phyloP scores from a whole-genome alignment of 75 land plant genomes.

The Larix kaempferi region DNA sequence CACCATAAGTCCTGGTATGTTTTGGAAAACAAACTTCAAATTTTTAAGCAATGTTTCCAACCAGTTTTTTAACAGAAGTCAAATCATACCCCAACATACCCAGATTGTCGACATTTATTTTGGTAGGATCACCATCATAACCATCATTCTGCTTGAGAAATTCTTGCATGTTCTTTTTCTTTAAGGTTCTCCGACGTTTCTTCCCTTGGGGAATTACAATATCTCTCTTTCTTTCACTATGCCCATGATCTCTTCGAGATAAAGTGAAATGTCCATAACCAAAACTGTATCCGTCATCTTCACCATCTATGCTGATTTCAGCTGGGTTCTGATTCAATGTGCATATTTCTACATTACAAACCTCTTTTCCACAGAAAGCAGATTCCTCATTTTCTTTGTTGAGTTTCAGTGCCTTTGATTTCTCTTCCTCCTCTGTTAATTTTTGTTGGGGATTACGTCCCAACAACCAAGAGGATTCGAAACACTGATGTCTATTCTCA shows the following conservation, averaged over 20 bases:
- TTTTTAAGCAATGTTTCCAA: not conserved
- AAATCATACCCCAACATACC: no score
- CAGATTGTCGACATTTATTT: not conserved
- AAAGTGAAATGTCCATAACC: not conserved
- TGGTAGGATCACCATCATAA: not conserved
- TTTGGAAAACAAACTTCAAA: not conserved
- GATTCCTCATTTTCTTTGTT: not conserved
- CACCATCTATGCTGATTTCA: conserved; percentile 9
- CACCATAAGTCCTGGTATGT: not conserved
- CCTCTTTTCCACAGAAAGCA: not conserved
- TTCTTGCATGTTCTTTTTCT: not conserved
- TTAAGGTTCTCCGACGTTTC: not conserved
- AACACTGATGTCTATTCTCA: not conserved
- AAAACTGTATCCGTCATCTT: not conserved
- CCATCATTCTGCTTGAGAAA: not conserved
- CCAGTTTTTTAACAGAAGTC: not conserved
- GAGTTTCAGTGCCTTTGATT: not conserved
- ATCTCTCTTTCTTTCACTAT: not conserved
- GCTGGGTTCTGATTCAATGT: conserved; percentile 11
- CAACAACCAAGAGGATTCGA: not conserved
- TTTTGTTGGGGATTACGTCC: conserved; percentile 1
- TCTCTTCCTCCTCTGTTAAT: not conserved
- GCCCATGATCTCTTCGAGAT: not conserved
- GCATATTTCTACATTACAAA: not conserved
- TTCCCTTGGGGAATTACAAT: not conserved